phyloP scores from a whole-genome alignment of 345 rosid species.

The Crucihimalaya himalaica region DNA sequence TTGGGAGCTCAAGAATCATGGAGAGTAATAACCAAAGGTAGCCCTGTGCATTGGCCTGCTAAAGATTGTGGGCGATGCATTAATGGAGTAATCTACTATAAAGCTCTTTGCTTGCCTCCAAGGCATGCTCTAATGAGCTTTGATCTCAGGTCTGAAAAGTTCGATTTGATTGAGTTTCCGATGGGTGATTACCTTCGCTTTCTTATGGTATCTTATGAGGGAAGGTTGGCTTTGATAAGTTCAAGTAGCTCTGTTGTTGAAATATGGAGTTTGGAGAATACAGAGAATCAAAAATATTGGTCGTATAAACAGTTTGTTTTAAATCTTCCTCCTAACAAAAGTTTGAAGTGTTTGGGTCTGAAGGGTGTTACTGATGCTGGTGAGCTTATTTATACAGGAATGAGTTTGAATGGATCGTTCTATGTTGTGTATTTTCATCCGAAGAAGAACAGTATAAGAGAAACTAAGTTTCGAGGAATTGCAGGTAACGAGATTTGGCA shows the following conservation, averaged over 20 bases:
- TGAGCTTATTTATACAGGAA: not conserved
- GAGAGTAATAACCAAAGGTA: not conserved
- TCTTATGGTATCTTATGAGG: not conserved
- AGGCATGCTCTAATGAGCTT: not conserved
- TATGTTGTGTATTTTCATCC: not conserved
- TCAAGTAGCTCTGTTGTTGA: not conserved
- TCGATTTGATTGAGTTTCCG: not conserved
- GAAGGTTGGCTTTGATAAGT: not conserved
- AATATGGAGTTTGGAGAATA: conserved; percentile 2
- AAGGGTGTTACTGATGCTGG: not conserved
- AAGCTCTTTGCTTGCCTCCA: not conserved
- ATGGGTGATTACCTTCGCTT: not conserved
- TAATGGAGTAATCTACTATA: conserved; percentile 11
- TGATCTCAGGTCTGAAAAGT: conserved; percentile 9
- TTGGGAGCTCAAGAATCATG: conserved; percentile 11
- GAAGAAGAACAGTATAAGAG: not conserved
- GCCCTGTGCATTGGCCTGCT: not conserved
- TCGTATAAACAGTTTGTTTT: not conserved
- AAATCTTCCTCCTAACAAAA: not conserved
- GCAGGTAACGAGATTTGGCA: not conserved
- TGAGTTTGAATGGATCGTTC: not conserved
- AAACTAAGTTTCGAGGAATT: not conserved
- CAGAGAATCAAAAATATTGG: not conserved
- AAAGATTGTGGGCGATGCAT: not conserved
- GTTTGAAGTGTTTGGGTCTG: not conserved